phyloP scores from a whole-genome alignment of 495 filamentous ascomycete genomes.

The Sordaria brevicollis region DNA sequence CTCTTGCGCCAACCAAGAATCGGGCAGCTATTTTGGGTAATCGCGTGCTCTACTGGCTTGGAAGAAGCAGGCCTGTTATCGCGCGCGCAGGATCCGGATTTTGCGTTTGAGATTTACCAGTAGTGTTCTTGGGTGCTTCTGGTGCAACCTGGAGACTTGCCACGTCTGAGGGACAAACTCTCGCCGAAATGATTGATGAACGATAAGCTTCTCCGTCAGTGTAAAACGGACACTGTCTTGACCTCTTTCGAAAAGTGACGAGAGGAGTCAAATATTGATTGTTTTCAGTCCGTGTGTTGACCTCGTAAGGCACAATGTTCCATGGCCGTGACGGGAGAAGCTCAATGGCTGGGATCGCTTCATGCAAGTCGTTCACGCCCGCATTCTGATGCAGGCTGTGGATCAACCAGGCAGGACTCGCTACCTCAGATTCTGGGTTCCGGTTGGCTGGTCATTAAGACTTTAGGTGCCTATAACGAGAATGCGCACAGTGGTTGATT shows the following conservation, averaged over 20 bases:
- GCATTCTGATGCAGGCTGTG: neutral
- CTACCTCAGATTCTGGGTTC: neutral
- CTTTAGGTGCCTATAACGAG: neutral
- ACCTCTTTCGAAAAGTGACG: neutral
- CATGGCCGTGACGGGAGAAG: neutral
- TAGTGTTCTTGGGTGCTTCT: neutral
- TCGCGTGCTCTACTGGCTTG: neutral
- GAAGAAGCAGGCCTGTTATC: neutral
- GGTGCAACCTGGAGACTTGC: neutral
- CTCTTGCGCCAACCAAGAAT: neutral
- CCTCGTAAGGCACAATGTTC: neutral
- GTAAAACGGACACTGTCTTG: neutral
- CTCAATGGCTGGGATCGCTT: neutral
- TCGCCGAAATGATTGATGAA: neutral
- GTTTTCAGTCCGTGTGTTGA: neutral
- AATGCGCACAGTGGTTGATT: neutral
- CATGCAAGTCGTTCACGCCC: neutral
- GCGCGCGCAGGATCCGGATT: neutral
- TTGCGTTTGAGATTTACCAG: neutral
- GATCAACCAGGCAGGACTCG: neutral
- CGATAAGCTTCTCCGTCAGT: neutral
- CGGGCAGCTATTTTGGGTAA: neutral
- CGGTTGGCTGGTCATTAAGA: neutral
- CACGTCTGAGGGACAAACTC: neutral
- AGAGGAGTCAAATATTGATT: neutral